Evolutionary conservation across 2,329 filamentous ascomycete genomes (phyloP), one percentile per base, ranked within the genome.

Genomic region (Exophiala calicioides): DNA sequence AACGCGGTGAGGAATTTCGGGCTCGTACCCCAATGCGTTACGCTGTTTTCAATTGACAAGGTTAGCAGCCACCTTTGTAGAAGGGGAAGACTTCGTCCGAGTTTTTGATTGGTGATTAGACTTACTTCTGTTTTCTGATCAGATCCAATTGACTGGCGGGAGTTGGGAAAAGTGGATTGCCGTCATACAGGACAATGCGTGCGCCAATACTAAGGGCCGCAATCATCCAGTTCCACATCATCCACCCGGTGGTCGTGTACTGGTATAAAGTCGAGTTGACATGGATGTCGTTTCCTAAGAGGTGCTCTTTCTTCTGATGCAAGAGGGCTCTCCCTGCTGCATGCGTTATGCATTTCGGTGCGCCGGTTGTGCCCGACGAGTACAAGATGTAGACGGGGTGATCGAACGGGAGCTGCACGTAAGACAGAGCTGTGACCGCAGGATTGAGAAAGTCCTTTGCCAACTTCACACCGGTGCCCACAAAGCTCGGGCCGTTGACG

Each of bases 331-430:
- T 64, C 10, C 66, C 66, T 2, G 62, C 61, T 0, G 81, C 84
- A 63, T 94, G 88, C 2, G 90, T 86, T 53, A 93, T 91, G 47
- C 86, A 88, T 61, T 93, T 93, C 10, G 88, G 88, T 0, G 20
- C 16, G 6, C 44, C 44, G 7, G 44, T 47, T 1, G 80, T 69
- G 0, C 84, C 83, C 9, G 27, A 33, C 12, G 44, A 47, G 30
- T 33, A 47, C 31, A 47, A n/a, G 10, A 38, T 38, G 20, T 38
- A 38, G 10, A 38, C 21, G 4, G 35, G 35, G 16, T 38, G n/a
- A 16, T 38, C 35, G n/a, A 38, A 38, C 7, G n/a, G 10, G 5
- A 38, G 8, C 13, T 38, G 35, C 35, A 24, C 35, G 21, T 23
- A 38, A 12, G 13, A 10, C 34, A 37, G 24, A 27, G 24, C 7